Evolutionary conservation across 202 grass and related monocot species (phyloP).

Genomic region (Bolboschoenoplectus hybrid): DNA sequence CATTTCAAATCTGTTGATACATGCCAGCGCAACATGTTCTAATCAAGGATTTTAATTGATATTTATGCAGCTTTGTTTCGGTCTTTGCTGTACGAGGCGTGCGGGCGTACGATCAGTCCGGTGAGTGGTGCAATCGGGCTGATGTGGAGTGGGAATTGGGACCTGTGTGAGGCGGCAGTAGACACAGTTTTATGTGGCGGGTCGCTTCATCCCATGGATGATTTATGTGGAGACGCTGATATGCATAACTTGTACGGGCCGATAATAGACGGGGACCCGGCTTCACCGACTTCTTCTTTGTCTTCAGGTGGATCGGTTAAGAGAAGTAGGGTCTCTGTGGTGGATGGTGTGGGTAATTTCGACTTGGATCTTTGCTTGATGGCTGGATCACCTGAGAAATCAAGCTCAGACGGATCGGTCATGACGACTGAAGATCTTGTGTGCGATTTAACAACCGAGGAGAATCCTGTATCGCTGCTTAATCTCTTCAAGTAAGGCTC

Average conservation of each 20-base stretch:
- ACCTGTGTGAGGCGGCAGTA: constrained; percentile 80
- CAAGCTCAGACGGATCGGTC: constrained; percentile 23
- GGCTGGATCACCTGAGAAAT: constrained; percentile 46
- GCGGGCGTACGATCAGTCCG: constrained; percentile 83
- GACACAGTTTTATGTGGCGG: constrained; percentile 64
- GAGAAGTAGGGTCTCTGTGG: constrained; percentile 31
- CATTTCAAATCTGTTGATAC: not conserved
- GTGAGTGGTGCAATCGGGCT: constrained; percentile 78
- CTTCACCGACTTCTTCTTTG: constrained; percentile 50
- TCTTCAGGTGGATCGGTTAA: constrained; percentile 45
- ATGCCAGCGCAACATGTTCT: not conserved
- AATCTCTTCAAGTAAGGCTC: constrained; percentile 17
- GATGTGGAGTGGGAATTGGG: constrained; percentile 84
- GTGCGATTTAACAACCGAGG: not conserved
- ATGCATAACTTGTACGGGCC: constrained; percentile 52
- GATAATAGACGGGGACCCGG: constrained; percentile 23
- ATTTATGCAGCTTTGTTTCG: constrained; percentile 60
- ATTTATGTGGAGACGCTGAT: constrained; percentile 48
- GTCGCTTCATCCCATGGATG: constrained; percentile 47
- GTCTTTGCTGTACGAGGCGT: constrained; percentile 86
- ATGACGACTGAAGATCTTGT: constrained; percentile 28
- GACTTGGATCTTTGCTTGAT: constrained; percentile 74
- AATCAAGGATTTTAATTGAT: constrained; percentile 12
- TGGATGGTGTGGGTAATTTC: constrained; percentile 40
- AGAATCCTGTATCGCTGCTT: not conserved